These are phyloP conservation scores for Botrytis deweyae DNA, from an alignment of 2,329 filamentous ascomycete genomes.

Conservation along the genomic window DNA sequence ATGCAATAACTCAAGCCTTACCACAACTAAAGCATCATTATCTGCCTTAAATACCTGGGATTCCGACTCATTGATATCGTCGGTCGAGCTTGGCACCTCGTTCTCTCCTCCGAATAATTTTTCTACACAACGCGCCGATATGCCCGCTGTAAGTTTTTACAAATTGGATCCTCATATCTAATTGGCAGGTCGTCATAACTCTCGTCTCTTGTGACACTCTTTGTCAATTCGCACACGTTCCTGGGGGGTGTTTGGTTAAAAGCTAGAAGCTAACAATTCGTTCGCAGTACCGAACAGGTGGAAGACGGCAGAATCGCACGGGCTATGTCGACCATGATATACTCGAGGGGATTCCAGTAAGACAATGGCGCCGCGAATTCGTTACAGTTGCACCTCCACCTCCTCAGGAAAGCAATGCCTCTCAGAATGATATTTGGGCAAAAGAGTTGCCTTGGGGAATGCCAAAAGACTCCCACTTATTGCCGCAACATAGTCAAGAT, in stretches of 20 bases:
- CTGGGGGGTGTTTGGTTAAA: background rate
- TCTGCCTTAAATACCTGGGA: background rate
- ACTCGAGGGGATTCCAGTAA: constrained; percentile 65
- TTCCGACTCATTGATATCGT: background rate
- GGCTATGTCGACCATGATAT: constrained; percentile 55
- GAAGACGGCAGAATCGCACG: constrained; percentile 37
- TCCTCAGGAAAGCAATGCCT: constrained; percentile 58
- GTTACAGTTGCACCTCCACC: constrained; percentile 66
- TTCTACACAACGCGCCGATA: background rate
- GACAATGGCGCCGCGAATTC: constrained; percentile 79
- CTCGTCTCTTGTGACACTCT: background rate
- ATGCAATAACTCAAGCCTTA: background rate
- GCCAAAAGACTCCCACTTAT: constrained; percentile 79
- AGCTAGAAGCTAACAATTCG: constrained; percentile 11
- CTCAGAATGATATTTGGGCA: constrained; percentile 69
- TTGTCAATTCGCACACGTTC: background rate
- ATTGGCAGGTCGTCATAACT: background rate
- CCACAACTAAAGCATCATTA: background rate
- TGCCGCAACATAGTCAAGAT: constrained; percentile 78
- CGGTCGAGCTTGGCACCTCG: background rate
- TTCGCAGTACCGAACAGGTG: constrained; percentile 34
- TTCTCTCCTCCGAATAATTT: background rate
- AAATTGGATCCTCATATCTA: background rate
- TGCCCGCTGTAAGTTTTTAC: constrained; percentile 20
- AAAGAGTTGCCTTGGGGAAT: constrained; percentile 73